Evolutionary conservation across 306 rosid species (phyloP).

Genomic region (Quillaja saponaria): DNA sequence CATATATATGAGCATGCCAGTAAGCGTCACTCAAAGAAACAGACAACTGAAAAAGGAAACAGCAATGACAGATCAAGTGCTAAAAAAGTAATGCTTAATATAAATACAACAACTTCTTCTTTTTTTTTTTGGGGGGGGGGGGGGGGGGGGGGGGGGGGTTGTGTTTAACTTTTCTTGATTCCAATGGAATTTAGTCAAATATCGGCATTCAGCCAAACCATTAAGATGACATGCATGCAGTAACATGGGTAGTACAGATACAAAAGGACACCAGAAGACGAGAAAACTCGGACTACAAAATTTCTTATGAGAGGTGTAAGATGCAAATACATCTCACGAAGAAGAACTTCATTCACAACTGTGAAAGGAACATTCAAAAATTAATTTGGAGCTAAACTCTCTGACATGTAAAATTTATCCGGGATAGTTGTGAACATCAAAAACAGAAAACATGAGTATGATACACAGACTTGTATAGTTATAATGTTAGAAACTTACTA

Average conservation of each 20-base stretch:
- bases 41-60: conserved; percentile 21
- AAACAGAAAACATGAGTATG: conserved; percentile 10
- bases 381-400: neutral
- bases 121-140: no score
- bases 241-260: no score
- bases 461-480: conserved; percentile 2
- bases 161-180: no score
- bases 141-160: no score
- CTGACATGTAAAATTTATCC: conserved; percentile 14
- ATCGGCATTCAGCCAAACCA: no score
- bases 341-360: neutral
- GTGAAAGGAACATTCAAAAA: neutral
- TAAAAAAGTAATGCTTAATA: conserved; percentile 12
- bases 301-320: neutral
- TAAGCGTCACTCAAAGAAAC: conserved; percentile 17
- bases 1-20: conserved; percentile 27
- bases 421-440: conserved; percentile 20
- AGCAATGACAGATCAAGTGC: conserved; percentile 11
- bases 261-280: neutral
- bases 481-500: conserved; percentile 51
- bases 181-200: no score
- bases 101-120: neutral
- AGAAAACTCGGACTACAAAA: neutral
- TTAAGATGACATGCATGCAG: no score
- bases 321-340: neutral